Evolutionary conservation across 768 basidiomycete genomes (phyloP).

Genomic region (Mycena crocata): DNA sequence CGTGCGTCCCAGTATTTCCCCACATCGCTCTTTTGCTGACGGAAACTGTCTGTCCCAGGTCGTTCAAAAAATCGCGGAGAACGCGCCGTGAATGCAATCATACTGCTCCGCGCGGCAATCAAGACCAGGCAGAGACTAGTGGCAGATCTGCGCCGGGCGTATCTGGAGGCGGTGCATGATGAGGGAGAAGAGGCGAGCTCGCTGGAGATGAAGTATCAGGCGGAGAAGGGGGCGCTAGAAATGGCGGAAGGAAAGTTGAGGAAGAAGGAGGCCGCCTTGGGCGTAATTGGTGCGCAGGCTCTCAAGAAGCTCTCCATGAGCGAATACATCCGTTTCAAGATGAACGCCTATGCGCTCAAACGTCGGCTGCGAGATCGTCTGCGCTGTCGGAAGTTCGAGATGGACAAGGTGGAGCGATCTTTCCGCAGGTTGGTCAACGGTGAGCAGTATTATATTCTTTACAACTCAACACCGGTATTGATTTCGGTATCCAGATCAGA

Average conservation of each 20-base stretch:
- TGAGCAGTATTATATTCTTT: no score
- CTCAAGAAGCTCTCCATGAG: background rate
- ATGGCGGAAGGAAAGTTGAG: background rate
- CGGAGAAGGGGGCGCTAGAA: background rate
- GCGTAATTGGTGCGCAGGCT: background rate
- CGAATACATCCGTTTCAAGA: background rate
- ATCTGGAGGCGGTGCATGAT: background rate
- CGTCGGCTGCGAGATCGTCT: slow-evolving; percentile 6
- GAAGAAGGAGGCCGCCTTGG: slow-evolving; percentile 3
- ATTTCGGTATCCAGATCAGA: background rate
- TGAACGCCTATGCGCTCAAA: slow-evolving; percentile 13
- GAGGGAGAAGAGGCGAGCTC: background rate
- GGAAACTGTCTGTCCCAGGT: background rate
- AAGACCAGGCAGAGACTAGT: background rate
- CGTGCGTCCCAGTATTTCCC: background rate
- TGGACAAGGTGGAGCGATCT: slow-evolving; percentile 1
- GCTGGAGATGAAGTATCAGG: background rate
- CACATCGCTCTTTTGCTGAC: no score
- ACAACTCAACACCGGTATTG: background rate
- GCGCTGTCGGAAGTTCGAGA: slow-evolving; percentile 5
- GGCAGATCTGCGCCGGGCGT: background rate
- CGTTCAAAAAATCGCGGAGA: background rate
- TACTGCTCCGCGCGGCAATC: background rate
- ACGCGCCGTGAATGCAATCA: background rate
- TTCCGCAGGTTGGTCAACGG: background rate